phyloP scores from a whole-genome alignment of 306 rosid species.

The Pterocarpus macrocarpus region DNA sequence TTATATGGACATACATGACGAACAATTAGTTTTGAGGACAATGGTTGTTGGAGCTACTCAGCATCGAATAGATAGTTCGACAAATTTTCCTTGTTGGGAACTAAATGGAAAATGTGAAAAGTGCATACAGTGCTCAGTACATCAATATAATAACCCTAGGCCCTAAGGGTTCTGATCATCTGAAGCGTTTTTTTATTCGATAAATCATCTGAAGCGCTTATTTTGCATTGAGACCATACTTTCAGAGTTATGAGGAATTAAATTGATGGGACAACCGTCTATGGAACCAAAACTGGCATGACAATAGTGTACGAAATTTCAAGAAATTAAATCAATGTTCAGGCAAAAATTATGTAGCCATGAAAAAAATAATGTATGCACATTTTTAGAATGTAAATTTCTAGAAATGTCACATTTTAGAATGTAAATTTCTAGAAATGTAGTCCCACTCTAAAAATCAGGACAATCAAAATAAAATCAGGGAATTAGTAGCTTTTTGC shows the following conservation, averaged over 20 bases:
- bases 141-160: not conserved
- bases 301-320: not conserved
- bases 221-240: constrained; percentile 22
- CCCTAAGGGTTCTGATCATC: not conserved
- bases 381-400: constrained; percentile 4
- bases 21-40: not conserved
- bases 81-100: not conserved
- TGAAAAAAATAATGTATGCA: not conserved
- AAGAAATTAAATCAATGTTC: constrained; percentile 8
- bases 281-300: not conserved
- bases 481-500: constrained; percentile 64
- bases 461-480: constrained; percentile 47
- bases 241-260: constrained; percentile 9
- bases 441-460: constrained; percentile 42
- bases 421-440: no score
- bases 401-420: no score
- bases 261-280: constrained; percentile 12
- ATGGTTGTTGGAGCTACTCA: not conserved
- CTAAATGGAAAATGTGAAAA: not conserved
- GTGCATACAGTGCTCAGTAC: not conserved
- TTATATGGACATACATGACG: not conserved
- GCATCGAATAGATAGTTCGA: not conserved
- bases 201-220: constrained; percentile 17
- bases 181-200: no score
- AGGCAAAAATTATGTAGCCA: constrained; percentile 9